Conservation (phyloP, 2,329 filamentous ascomycete genomes). For the Calonectria fujianensis region DNA sequence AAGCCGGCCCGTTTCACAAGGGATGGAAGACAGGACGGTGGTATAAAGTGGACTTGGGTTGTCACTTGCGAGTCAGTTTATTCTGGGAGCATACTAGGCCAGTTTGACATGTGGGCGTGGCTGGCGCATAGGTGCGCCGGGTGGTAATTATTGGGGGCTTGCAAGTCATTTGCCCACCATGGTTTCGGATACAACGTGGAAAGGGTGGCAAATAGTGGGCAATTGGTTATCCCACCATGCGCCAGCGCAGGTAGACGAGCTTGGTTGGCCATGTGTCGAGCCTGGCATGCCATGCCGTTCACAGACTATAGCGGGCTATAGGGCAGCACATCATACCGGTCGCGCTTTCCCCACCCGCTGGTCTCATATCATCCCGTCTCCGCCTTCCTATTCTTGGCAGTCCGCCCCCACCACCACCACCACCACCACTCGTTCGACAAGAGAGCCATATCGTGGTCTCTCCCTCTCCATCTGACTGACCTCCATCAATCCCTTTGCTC, state of each 20-base stretch:
- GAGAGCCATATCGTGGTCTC: constrained; percentile 25
- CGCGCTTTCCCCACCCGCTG: constrained; percentile 21
- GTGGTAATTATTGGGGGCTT: constrained; percentile 18
- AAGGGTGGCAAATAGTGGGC: background rate
- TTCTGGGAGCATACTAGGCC: background rate
- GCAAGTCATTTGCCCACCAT: background rate
- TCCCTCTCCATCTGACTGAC: constrained; percentile 13
- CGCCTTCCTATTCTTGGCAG: constrained; percentile 36
- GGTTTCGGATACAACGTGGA: background rate
- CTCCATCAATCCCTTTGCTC: background rate
- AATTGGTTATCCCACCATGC: background rate
- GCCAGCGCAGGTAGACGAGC: background rate
- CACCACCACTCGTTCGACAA: constrained; percentile 15
- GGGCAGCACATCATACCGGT: constrained; percentile 22
- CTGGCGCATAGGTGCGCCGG: constrained; percentile 19
- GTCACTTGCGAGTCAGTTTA: constrained; percentile 15
- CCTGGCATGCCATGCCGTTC: background rate
- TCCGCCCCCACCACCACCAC: constrained; percentile 20
- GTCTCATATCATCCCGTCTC: constrained; percentile 27
- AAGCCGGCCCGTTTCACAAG: constrained; percentile 23
- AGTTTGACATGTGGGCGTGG: constrained; percentile 16
- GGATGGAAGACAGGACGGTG: constrained; percentile 12
- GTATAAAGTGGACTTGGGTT: constrained; percentile 16
- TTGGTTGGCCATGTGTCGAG: background rate
- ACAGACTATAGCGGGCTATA: background rate